A percentile compares a stretch with the other conserved stretches of the same genome.
These are phyloP conservation scores for Citrus australasica DNA, from an alignment of 345 rosid genomes.

Conservation along the genomic window DNA sequence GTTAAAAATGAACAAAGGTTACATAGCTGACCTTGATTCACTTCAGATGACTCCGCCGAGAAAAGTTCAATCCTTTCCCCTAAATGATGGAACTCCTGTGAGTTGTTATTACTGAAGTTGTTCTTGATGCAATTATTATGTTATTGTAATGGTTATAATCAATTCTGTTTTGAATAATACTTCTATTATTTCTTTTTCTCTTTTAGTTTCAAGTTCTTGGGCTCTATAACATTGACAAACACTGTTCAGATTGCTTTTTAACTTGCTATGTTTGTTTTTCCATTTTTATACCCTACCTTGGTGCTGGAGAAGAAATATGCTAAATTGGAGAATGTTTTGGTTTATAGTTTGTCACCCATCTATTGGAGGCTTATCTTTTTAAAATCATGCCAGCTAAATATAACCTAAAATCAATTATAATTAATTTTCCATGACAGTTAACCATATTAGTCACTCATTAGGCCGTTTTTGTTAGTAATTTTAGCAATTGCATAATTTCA, in stretches of 20 bases:
- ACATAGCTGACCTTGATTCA: conserved; percentile 71
- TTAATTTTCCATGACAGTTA: background rate
- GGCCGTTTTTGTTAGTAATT: background rate
- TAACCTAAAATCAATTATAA: background rate
- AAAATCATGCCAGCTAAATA: background rate
- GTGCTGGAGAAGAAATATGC: background rate
- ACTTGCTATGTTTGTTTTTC: background rate
- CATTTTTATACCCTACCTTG: background rate
- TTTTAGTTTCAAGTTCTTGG: background rate
- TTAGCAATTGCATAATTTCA: background rate
- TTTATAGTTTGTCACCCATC: background rate
- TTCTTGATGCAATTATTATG: background rate
- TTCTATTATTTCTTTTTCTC: background rate
- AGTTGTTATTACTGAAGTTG: conserved; percentile 30
- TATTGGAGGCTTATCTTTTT: background rate
- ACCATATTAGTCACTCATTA: background rate
- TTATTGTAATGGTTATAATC: background rate
- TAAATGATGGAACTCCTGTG: conserved; percentile 48
- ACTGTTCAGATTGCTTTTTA: background rate
- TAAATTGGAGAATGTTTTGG: background rate
- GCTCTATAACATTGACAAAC: background rate
- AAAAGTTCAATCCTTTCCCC: conserved; percentile 62
- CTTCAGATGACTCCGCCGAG: conserved; percentile 72
- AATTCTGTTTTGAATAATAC: background rate
- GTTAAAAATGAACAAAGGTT: conserved; percentile 90